Evolutionary conservation across 2,329 filamentous ascomycete genomes (phyloP), one percentile per base, ranked within the genome.

Genomic region (Exophiala dermatitidis): DNA sequence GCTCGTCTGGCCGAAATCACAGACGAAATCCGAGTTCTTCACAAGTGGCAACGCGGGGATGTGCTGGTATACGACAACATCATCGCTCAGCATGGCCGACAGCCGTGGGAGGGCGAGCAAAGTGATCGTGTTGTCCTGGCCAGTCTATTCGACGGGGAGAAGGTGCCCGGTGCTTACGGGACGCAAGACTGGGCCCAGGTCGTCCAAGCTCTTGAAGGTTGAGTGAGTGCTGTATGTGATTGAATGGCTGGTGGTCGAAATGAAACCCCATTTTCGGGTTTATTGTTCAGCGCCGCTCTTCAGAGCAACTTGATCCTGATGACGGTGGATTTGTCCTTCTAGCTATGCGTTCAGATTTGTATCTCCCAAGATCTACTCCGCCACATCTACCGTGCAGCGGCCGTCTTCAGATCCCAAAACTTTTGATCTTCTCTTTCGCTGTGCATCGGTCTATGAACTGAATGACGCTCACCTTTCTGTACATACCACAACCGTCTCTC

Each of bases 61-160:
- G 72, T 77, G 3, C 63, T 77, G 7, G 72, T 77, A 0, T 77
- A 69, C 62, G 74, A 77, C 59, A 77, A 77, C 60, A 61, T 73
- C 10, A 70, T 77, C 62, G 69, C 73, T 1, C 75, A 77, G 64
- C 74, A 77, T 65, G 74, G 74, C 2, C 65, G 74, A 48, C 65
- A 77, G 62, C 74, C 74, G 0, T 77, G 74, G 75, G 63, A 70
- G 49, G 74, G 74, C 3, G 68, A 73, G 49, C 74, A 77, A 59
- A 58, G 61, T 1, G 73, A 77, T 63, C 68, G 73, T 0, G 68
- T 77, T 1, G 66, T 77, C 1, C 55, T 76, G 61, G 74, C 74
- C 5, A 77, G 74, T 61, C 57, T 77, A 26, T 77, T 73, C 56
- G 74, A 77, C 65, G 74, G 73, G 1, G 62, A 69, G 4, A 63